Evolutionary conservation across 176 grass and related monocot genomes (phyloP), one percentile per base, ranked within the genome.

Genomic region (Calamus simplicifolius): DNA sequence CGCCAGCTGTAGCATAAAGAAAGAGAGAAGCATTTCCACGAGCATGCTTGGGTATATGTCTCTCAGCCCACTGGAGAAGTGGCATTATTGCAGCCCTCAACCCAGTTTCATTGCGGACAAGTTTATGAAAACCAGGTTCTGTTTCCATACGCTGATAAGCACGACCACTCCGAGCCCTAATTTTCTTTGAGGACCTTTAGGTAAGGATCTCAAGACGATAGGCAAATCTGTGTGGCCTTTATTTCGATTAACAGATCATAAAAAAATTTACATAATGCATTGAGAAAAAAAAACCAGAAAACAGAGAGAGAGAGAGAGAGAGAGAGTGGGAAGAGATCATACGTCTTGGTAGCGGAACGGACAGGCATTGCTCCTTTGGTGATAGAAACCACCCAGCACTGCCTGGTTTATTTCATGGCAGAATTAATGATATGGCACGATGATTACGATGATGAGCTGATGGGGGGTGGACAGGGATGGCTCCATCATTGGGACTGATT

Each of bases 91-190:
- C 79, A 30, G 69, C 75, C 74, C 58, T 97, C 60, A 97, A 78
- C 59, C 93, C 87, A 61, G 66, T 19, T 82, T 85, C 84, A 75
- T 97, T 85, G 61, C 66, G 77, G 54, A 97, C 87, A 62, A 97
- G 84, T 59, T 88, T 97, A 75, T 86, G 82, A 74, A 97, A 79
- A 71, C 93, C 87, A 75, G 93, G 87, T 50, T 97, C 93, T 48
- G 93, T 97, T 77, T 97, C 93, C 93, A 97, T 97, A 73, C 93
- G 70, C 27, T 77, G 84, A 80, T 97, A 97, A 56, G 88, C 81
- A 49, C 84, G 84, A 2, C 89, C 89, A 69, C 79, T 79, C 51
- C 75, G 80, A 78, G 83, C 79, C 49, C 61, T 62, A 71, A 72
- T 78, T 85, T 87, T 69, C 77, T 81, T 76, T 80, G 84, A 64